Evolutionary conservation across 1,139 yeast species (phyloP).

Genomic region (Geotrichum cucujoidarum): DNA sequence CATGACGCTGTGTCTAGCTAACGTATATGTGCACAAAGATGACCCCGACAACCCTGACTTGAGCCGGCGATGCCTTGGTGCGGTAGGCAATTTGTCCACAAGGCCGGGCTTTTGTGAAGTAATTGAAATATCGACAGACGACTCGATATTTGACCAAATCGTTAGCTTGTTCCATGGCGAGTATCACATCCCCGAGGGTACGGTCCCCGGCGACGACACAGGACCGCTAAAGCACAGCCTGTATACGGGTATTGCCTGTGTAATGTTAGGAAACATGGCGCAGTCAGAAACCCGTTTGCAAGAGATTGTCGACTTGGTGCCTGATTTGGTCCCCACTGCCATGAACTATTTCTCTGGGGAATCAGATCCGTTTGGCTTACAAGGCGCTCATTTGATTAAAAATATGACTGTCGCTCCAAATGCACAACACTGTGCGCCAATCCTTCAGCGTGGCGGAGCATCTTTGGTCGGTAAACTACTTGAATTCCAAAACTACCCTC

Average conservation of each 20-base stretch:
- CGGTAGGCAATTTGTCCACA: background rate
- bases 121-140: background rate
- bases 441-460: constrained; percentile 7
- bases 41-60: background rate
- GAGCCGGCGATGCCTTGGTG: background rate
- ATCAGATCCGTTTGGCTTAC: constrained; percentile 26
- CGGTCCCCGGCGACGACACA: background rate
- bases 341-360: constrained; percentile 14
- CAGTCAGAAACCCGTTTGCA: constrained; percentile 18
- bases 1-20: background rate
- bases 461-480: constrained; percentile 1
- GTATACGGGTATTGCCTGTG: constrained; percentile 20
- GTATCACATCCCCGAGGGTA: background rate
- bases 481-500: background rate
- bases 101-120: background rate
- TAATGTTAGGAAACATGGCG: constrained; percentile 26
- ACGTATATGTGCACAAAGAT: background rate
- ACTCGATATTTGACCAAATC: background rate
- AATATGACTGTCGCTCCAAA: constrained; percentile 19
- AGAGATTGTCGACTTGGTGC: constrained; percentile 17
- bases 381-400: constrained; percentile 28
- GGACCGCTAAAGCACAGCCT: background rate
- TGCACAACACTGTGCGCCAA: background rate
- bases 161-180: background rate
- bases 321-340: constrained; percentile 18